Conservation (phyloP, 768 basidiomycete species). For the Suillus hirtellus region DNA sequence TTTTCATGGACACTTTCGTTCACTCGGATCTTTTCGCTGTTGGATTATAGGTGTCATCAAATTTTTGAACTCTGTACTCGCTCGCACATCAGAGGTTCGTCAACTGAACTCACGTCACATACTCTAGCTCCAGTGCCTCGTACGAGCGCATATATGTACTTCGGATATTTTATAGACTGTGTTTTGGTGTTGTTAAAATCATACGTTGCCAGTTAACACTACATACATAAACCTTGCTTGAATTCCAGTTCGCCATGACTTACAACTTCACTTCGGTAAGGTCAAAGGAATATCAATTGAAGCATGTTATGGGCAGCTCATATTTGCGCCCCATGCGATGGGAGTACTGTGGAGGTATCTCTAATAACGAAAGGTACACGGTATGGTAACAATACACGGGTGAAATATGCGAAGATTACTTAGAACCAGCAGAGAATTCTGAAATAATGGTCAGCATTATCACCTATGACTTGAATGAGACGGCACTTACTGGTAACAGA, state of each 20-base stretch:
- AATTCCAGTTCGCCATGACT: background rate
- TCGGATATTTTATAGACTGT: background rate
- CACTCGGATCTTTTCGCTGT: background rate
- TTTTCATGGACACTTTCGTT: conserved; percentile 6
- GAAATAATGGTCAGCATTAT: conserved; percentile 17
- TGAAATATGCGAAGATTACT: conserved; percentile 37
- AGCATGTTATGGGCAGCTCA: background rate
- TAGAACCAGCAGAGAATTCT: conserved; percentile 65
- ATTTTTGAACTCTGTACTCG: background rate
- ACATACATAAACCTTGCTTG: background rate
- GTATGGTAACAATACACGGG: conserved; percentile 35
- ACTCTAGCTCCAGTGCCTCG: conserved; percentile 1
- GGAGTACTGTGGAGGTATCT: conserved; percentile 25
- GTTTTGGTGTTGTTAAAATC: background rate
- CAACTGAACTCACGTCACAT: background rate
- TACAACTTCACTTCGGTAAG: background rate
- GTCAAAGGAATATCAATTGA: background rate
- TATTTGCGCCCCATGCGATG: background rate
- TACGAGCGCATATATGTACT: background rate
- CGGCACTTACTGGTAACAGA: conserved; percentile 60
- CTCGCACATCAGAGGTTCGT: background rate
- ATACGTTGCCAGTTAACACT: background rate
- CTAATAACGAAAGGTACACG: conserved; percentile 33
- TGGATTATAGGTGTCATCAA: background rate
- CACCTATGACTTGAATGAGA: conserved; percentile 1